These are phyloP conservation scores for Abelmoschus esculentus DNA, from an alignment of 345 rosid genomes.

Conservation along the genomic window DNA sequence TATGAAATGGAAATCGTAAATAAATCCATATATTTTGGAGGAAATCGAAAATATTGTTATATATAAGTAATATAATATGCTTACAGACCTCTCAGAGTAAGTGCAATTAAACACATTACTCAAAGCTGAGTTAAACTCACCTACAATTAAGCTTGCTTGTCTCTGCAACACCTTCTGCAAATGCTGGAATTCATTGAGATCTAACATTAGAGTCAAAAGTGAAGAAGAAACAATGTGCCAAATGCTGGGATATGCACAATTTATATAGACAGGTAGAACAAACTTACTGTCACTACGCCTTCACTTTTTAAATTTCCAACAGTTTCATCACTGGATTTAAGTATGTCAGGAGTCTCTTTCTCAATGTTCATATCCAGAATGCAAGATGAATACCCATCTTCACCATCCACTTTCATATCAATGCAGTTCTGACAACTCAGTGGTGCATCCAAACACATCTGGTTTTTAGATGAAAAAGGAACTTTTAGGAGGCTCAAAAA, in stretches of 20 bases:
- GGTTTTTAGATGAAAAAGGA: constrained; percentile 41
- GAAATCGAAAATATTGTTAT: neutral
- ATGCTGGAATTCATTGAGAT: constrained; percentile 30
- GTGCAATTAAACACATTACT: constrained; percentile 18
- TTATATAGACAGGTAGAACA: neutral
- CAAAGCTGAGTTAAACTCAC: constrained; percentile 30
- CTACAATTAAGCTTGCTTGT: constrained; percentile 67
- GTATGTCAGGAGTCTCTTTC: constrained; percentile 37
- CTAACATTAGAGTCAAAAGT: constrained; percentile 2
- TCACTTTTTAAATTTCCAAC: constrained; percentile 41
- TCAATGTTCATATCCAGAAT: constrained; percentile 55
- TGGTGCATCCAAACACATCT: constrained; percentile 40
- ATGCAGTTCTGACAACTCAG: constrained; percentile 49
- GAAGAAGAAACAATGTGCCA: neutral
- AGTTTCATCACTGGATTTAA: constrained; percentile 35
- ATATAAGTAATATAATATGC: neutral
- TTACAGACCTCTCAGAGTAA: constrained; percentile 10
- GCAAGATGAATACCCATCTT: constrained; percentile 57
- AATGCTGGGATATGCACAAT: neutral
- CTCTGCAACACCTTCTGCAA: constrained; percentile 69
- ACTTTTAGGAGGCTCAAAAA: constrained; percentile 61
- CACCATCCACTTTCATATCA: constrained; percentile 46
- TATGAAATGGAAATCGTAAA: no score
- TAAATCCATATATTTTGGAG: no score
- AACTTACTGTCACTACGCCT: constrained; percentile 45